Evolutionary conservation across 1,139 yeast species (phyloP).

Genomic region (Spencermartinsiella ligniputridi): DNA sequence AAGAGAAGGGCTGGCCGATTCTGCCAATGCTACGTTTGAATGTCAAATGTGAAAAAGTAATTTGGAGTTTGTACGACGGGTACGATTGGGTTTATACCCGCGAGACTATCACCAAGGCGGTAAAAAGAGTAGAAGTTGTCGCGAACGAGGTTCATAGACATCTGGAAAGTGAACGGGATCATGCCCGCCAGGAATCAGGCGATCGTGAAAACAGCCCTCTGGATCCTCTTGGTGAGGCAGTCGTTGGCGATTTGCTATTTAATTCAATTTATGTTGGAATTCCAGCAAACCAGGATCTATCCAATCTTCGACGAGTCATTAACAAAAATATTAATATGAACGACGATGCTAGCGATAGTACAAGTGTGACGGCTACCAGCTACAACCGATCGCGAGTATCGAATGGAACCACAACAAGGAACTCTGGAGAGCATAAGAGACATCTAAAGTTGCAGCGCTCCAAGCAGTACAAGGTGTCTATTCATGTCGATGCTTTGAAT

Average conservation of each 20-base stretch:
- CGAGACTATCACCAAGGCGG: conserved; percentile 56
- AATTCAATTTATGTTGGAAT: conserved; percentile 68
- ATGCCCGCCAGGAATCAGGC: conserved; percentile 2
- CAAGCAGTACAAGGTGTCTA: conserved; percentile 51
- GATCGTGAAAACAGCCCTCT: conserved; percentile 12
- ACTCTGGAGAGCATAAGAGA: conserved; percentile 2
- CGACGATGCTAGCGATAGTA: conserved; percentile 30
- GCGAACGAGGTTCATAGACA: conserved; percentile 35
- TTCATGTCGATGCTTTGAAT: conserved; percentile 53
- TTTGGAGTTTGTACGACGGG: conserved; percentile 74
- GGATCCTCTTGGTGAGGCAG: conserved; percentile 24
- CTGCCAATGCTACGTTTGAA: conserved; percentile 4
- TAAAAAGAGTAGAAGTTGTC: conserved; percentile 53
- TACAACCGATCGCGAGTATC: conserved; percentile 8
- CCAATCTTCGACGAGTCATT: conserved; percentile 47
- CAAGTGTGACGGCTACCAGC: conserved; percentile 16
- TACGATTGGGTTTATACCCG: conserved; percentile 88
- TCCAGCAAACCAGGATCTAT: conserved; percentile 49
- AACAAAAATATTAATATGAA: conserved; percentile 41
- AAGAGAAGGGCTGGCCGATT: not conserved
- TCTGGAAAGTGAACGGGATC: not conserved
- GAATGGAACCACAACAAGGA: not conserved
- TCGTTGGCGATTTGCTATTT: conserved; percentile 62
- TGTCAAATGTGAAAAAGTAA: conserved; percentile 22
- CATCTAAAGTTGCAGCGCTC: conserved; percentile 61